Evolutionary conservation across 805 yeast genomes (phyloP).

Genomic region (Saccharomycopsis fibuligera): DNA sequence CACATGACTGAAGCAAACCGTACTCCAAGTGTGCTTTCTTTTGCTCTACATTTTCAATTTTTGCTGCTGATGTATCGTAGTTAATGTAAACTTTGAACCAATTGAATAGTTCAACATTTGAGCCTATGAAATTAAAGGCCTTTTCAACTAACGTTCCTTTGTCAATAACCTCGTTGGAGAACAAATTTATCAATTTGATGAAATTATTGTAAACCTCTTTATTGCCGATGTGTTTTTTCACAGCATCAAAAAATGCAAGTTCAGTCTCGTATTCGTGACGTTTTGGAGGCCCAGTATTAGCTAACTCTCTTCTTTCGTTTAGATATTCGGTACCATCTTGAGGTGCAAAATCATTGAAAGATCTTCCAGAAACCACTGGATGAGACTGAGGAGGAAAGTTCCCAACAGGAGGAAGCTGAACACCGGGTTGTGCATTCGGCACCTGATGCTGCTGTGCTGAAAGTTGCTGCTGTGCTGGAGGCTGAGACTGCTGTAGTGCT

Average conservation of each 20-base stretch:
- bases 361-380: neutral
- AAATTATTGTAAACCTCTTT: slow-evolving; percentile 91
- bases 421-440: too few species aligned
- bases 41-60: slow-evolving; percentile 4
- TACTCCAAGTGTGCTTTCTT: slow-evolving; percentile 9
- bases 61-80: slow-evolving; percentile 25
- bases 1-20: slow-evolving; percentile 9
- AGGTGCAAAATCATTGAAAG: too few species aligned
- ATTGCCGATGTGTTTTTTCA: slow-evolving; percentile 79
- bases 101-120: slow-evolving; percentile 66
- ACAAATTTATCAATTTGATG: slow-evolving; percentile 78
- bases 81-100: slow-evolving; percentile 95
- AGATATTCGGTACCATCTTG: slow-evolving; percentile 10
- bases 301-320: slow-evolving; percentile 6
- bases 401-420: slow-evolving; percentile 26
- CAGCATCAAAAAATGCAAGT: slow-evolving; percentile 84
- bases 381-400: slow-evolving; percentile 17
- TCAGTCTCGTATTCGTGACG: slow-evolving; percentile 68
- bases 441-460: neutral
- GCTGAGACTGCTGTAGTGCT: neutral
- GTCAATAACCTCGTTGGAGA: slow-evolving; percentile 86
- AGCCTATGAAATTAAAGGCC: slow-evolving; percentile 80
- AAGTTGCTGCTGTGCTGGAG: slow-evolving; percentile 53
- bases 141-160: slow-evolving; percentile 74
- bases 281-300: slow-evolving; percentile 34